Evolutionary conservation across 257 asterid species (phyloP).

Genomic region (Solanum paucissectum): DNA sequence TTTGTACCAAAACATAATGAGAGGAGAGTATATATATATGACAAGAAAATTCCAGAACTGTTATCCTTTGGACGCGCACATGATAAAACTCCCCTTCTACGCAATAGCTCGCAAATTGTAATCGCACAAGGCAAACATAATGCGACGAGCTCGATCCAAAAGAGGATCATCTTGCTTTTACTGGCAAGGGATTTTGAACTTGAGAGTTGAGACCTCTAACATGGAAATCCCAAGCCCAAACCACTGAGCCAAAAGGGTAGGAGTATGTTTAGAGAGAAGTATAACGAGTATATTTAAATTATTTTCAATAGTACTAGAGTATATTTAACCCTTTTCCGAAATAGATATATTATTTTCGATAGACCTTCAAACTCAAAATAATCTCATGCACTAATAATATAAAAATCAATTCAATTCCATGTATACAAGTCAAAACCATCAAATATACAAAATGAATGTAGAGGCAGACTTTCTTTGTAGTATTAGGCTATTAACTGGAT

Average conservation of each 20-base stretch:
- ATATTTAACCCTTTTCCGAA: neutral
- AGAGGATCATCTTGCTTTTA: too few species aligned
- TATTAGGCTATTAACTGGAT: slow-evolving; percentile 34
- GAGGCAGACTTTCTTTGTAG: slow-evolving; percentile 59
- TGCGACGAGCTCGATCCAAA: too few species aligned
- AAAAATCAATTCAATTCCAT: neutral
- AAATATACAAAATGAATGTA: slow-evolving; percentile 37
- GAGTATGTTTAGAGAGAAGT: neutral
- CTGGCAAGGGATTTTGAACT: accelerated
- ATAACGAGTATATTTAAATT: too few species aligned
- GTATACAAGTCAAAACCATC: neutral
- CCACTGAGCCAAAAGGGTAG: neutral
- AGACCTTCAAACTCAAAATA: neutral
- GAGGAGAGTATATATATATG: too few species aligned
- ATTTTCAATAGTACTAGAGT: too few species aligned
- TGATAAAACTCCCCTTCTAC: too few species aligned
- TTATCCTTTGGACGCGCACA: too few species aligned
- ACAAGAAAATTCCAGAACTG: too few species aligned
- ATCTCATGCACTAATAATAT: neutral
- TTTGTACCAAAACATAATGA: too few species aligned
- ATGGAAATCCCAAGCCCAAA: neutral
- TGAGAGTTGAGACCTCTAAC: neutral
- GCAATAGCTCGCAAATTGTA: too few species aligned
- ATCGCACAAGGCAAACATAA: too few species aligned
- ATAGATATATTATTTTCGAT: too few species aligned